These are phyloP conservation scores for Botrytis cinerea DNA, from an alignment of 2,329 filamentous ascomycete genomes.

Conservation along the genomic window DNA sequence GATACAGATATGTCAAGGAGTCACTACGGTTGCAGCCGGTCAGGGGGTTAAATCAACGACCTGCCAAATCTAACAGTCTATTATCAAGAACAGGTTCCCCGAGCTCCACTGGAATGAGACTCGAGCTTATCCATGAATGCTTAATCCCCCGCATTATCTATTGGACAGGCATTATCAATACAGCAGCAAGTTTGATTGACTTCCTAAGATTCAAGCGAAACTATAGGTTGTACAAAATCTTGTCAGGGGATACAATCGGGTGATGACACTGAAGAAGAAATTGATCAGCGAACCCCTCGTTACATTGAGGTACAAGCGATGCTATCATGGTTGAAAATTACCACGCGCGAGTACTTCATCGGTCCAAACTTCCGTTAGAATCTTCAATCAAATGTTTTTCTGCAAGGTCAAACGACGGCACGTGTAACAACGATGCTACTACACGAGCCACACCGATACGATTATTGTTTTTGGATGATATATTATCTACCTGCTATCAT, in stretches of 20 bases:
- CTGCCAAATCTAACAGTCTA: constrained; percentile 1
- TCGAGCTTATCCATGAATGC: neutral
- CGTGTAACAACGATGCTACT: constrained; percentile 17
- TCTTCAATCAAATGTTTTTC: neutral
- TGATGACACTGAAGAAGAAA: constrained; percentile 20
- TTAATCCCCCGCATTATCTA: constrained; percentile 12
- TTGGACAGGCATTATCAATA: neutral
- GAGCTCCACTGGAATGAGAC: neutral
- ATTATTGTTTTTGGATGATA: neutral
- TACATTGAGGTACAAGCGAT: neutral
- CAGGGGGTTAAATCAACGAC: neutral
- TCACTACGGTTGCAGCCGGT: neutral
- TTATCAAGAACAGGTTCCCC: neutral
- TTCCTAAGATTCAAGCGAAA: neutral
- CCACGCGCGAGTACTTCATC: neutral
- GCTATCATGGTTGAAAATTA: neutral
- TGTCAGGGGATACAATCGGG: constrained; percentile 19
- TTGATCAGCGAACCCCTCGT: constrained; percentile 12
- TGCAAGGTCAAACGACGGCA: constrained; percentile 14
- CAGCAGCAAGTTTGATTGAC: neutral
- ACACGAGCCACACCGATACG: constrained; percentile 7
- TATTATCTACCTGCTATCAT: neutral
- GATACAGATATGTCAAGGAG: neutral
- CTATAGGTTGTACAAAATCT: constrained; percentile 6
- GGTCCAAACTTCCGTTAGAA: constrained; percentile 7